Conservation (phyloP, 2,329 filamentous ascomycete species). For the Coniochaeta sp. region DNA sequence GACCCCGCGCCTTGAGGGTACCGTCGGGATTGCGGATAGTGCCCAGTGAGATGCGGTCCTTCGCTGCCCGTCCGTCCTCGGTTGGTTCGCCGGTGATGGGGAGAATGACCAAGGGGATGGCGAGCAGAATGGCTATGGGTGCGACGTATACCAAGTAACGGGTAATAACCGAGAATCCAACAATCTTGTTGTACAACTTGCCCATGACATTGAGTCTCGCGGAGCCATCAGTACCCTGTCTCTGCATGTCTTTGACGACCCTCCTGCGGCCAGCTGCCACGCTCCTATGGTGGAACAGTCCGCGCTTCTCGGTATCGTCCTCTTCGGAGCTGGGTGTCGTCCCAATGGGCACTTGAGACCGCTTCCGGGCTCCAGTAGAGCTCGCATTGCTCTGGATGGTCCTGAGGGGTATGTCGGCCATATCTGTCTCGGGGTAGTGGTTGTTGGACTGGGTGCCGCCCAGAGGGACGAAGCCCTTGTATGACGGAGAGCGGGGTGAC, state of each 20-base stretch:
- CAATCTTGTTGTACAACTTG: slow-evolving; percentile 55
- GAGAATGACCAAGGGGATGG: slow-evolving; percentile 54
- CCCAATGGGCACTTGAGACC: slow-evolving; percentile 20
- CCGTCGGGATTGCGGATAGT: slow-evolving; percentile 14
- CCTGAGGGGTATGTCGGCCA: slow-evolving; percentile 50
- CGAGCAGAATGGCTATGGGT: slow-evolving; percentile 55
- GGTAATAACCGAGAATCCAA: slow-evolving; percentile 56
- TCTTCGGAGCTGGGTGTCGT: slow-evolving; percentile 19
- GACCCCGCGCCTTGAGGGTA: slow-evolving; percentile 27
- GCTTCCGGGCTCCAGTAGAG: slow-evolving; percentile 37
- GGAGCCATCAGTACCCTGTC: slow-evolving; percentile 35
- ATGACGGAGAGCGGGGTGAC: slow-evolving; percentile 27
- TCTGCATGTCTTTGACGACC: slow-evolving; percentile 30
- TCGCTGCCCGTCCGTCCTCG: slow-evolving; percentile 15
- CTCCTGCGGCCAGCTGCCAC: slow-evolving; percentile 41
- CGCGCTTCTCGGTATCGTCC: slow-evolving; percentile 41
- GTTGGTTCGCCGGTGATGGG: slow-evolving; percentile 31
- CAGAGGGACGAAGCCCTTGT: slow-evolving; percentile 39
- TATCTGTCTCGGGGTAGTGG: slow-evolving; percentile 32
- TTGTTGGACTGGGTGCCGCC: slow-evolving; percentile 20
- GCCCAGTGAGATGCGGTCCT: slow-evolving; percentile 28
- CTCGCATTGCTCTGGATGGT: slow-evolving; percentile 48
- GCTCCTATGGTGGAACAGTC: slow-evolving; percentile 25
- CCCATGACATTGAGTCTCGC: slow-evolving; percentile 60
- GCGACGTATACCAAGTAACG: slow-evolving; percentile 63